These are phyloP conservation scores for Claviceps capensis DNA, from an alignment of 2,329 filamentous ascomycete species.

Conservation along the genomic window DNA sequence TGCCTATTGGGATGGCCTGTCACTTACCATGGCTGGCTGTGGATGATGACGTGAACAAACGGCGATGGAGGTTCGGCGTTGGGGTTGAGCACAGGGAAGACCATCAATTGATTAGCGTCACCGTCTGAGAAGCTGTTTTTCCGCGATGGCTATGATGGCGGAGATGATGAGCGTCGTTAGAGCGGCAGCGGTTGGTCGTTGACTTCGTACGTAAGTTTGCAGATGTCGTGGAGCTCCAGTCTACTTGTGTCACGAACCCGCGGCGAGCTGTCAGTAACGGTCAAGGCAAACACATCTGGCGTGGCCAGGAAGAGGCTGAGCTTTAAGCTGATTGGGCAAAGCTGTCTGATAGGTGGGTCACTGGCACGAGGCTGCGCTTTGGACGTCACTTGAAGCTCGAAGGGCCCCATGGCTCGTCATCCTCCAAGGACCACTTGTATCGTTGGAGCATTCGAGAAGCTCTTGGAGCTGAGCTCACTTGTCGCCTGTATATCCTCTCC, in stretches of 20 bases:
- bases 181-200: conserved; percentile 2
- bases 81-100: not conserved
- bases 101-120: not conserved
- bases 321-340: conserved; percentile 6
- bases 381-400: not conserved
- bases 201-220: conserved; percentile 1
- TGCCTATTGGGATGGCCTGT: not conserved
- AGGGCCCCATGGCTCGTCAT: not conserved
- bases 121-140: no score
- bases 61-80: not conserved
- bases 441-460: conserved; percentile 6
- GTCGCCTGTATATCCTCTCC: no score
- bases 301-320: conserved; percentile 7
- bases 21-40: conserved; percentile 2
- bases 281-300: conserved; percentile 14
- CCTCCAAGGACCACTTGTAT: not conserved
- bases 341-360: conserved; percentile 2
- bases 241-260: not conserved
- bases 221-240: conserved; percentile 1
- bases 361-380: not conserved
- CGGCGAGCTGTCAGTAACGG: not conserved
- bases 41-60: not conserved
- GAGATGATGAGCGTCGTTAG: not conserved
- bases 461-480: not conserved
- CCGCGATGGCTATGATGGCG: not conserved